Evolutionary conservation across 768 basidiomycete species (phyloP).

Genomic region (Tricholoma furcatifolium): DNA sequence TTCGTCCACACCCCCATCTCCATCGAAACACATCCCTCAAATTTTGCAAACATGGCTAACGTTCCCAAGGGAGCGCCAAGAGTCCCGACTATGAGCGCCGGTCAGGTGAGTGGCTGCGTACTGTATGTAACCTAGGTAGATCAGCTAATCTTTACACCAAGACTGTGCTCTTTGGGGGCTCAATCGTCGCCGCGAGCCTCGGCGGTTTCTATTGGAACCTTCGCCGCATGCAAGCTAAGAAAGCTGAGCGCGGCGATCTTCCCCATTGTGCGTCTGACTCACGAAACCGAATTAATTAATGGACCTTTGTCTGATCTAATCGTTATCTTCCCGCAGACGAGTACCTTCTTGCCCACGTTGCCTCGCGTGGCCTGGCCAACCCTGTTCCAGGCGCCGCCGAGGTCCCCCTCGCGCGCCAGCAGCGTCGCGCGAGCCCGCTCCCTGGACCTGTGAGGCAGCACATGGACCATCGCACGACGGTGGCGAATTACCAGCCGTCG

Average conservation of each 20-base stretch:
- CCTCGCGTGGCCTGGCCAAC: slow-evolving; percentile 1
- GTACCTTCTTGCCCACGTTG: slow-evolving; percentile 27
- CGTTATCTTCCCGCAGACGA: slow-evolving; percentile 24
- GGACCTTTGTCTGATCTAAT: neutral
- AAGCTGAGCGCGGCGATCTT: slow-evolving; percentile 24
- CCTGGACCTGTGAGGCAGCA: slow-evolving; percentile 24
- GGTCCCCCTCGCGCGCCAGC: slow-evolving; percentile 11
- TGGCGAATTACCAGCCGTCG: slow-evolving; percentile 23
- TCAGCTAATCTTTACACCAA: neutral
- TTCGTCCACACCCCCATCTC: neutral
- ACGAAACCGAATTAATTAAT: neutral
- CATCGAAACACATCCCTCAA: neutral
- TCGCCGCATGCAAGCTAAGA: slow-evolving; percentile 24
- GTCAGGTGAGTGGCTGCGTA: slow-evolving; percentile 5
- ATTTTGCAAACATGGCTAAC: neutral
- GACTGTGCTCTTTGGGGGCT: slow-evolving; percentile 29
- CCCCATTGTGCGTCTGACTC: slow-evolving; percentile 27
- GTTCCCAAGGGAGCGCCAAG: neutral
- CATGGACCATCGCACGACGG: slow-evolving; percentile 24
- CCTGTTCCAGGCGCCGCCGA: slow-evolving; percentile 12
- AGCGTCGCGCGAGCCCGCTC: slow-evolving; percentile 14
- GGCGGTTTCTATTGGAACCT: slow-evolving; percentile 30
- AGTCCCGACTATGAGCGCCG: slow-evolving; percentile 3
- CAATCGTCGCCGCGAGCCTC: slow-evolving; percentile 25
- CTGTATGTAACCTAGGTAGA: neutral